Evolutionary conservation across 106 monocot genomes (phyloP).

Genomic region (Acorus gramineus): DNA sequence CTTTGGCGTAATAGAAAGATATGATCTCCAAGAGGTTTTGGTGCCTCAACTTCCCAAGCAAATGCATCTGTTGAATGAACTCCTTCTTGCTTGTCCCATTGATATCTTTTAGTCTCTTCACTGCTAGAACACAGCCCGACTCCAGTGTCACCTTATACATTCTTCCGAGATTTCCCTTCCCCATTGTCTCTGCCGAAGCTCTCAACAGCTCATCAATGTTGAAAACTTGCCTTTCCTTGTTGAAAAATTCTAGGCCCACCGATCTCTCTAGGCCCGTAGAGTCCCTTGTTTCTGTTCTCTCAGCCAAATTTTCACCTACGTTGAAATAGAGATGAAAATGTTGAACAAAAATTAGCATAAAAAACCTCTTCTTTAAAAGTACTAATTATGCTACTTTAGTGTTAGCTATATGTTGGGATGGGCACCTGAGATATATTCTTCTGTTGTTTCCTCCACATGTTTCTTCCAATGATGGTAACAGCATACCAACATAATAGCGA

Average conservation of each 20-base stretch:
- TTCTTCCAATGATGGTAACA: conserved; percentile 8
- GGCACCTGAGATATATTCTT: conserved; percentile 7
- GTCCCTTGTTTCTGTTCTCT: conserved; percentile 2
- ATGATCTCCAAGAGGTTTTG: conserved; percentile 38
- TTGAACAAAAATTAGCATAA: too few relatives aligned
- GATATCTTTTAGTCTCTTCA: conserved; percentile 46
- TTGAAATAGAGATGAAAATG: background rate
- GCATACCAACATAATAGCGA: conserved; percentile 1
- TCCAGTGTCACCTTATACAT: conserved; percentile 31
- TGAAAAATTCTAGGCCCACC: conserved; percentile 32
- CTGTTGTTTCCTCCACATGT: background rate
- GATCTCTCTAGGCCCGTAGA: background rate
- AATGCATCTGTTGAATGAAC: conserved; percentile 32
- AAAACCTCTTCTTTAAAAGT: too few relatives aligned
- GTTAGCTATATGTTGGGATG: too few relatives aligned
- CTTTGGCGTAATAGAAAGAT: conserved; percentile 34
- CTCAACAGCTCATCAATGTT: conserved; percentile 26
- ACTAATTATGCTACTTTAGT: too few relatives aligned
- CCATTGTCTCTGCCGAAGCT: conserved; percentile 36
- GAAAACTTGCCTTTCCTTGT: conserved; percentile 16
- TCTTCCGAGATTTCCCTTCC: conserved; percentile 33
- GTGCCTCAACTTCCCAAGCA: conserved; percentile 35
- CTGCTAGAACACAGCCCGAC: conserved; percentile 16
- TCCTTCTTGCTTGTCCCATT: conserved; percentile 14
- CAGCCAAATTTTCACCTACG: conserved; percentile 1